Evolutionary conservation across 2,329 filamentous ascomycete genomes (phyloP).

Genomic region (Exophiala calicioides): DNA sequence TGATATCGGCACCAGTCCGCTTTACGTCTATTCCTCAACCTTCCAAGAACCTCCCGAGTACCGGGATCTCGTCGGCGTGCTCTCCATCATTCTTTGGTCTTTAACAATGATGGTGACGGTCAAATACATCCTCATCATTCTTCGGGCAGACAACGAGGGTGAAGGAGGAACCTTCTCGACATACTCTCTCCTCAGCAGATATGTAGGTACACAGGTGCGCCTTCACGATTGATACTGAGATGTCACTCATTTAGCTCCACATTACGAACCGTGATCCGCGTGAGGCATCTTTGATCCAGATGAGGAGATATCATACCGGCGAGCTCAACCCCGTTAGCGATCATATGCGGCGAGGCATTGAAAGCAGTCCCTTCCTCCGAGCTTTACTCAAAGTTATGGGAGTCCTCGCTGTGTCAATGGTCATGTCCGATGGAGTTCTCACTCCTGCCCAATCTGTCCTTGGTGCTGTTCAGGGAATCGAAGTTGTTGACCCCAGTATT

Average conservation of each 20-base stretch:
- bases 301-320: conserved; percentile 48
- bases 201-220: too few species aligned
- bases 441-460: conserved; percentile 60
- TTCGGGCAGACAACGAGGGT: conserved; percentile 58
- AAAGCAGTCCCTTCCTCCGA: not conserved
- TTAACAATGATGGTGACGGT: conserved; percentile 59
- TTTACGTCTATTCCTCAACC: conserved; percentile 59
- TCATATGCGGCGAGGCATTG: not conserved
- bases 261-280: conserved; percentile 56
- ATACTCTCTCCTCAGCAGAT: conserved; percentile 55
- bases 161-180: conserved; percentile 59
- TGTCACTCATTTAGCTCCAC: conserved; percentile 34
- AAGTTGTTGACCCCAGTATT: conserved; percentile 51
- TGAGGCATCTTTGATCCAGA: conserved; percentile 48
- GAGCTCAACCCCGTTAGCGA: conserved; percentile 51
- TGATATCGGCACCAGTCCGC: conserved; percentile 59
- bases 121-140: conserved; percentile 58
- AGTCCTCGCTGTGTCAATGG: conserved; percentile 51
- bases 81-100: conserved; percentile 59
- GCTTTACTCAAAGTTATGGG: not conserved
- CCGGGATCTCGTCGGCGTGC: conserved; percentile 53
- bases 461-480: conserved; percentile 57
- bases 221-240: not conserved
- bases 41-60: conserved; percentile 48
- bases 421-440: conserved; percentile 58